Conservation (phyloP, 2,329 filamentous ascomycete species). For the Coniochaeta pulveracea region DNA sequence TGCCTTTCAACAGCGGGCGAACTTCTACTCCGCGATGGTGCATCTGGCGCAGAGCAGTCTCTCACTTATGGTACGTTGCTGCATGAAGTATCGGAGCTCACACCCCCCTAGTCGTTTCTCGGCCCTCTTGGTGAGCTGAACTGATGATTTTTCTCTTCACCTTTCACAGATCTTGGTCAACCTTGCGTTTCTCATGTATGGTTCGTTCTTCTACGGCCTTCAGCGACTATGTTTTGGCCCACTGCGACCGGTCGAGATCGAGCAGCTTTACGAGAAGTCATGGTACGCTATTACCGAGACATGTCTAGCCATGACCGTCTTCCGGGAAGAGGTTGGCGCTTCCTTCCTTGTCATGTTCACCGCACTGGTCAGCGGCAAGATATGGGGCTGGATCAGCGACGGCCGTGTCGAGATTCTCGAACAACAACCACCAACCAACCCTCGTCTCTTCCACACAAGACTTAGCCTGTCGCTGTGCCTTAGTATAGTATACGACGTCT, state of each 20-base stretch:
- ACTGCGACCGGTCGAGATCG: conserved; percentile 85
- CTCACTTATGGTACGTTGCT: conserved; percentile 65
- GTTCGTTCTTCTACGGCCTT: conserved; percentile 71
- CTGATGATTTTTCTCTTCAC: too few species aligned
- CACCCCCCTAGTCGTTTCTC: neutral
- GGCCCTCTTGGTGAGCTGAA: too few species aligned
- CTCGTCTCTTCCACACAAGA: conserved; percentile 74
- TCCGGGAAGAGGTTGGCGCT: conserved; percentile 85
- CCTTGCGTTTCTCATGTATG: conserved; percentile 70
- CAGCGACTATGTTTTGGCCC: conserved; percentile 85
- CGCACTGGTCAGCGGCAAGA: conserved; percentile 80
- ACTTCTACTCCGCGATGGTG: conserved; percentile 97
- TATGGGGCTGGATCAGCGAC: conserved; percentile 98
- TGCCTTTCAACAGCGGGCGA: conserved; percentile 87
- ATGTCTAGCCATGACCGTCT: conserved; percentile 94
- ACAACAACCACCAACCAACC: conserved; percentile 86
- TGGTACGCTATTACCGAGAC: conserved; percentile 99
- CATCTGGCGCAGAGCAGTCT: conserved; percentile 95
- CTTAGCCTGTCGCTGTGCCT: conserved; percentile 68
- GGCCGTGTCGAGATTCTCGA: conserved; percentile 89
- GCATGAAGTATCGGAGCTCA: neutral
- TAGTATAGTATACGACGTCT: conserved; percentile 69
- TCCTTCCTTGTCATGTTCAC: conserved; percentile 98
- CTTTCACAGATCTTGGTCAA: conserved; percentile 88
- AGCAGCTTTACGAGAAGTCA: conserved; percentile 92